phyloP scores from a whole-genome alignment of 1,284 basidiomycete species.

The Tremellales sp. region DNA sequence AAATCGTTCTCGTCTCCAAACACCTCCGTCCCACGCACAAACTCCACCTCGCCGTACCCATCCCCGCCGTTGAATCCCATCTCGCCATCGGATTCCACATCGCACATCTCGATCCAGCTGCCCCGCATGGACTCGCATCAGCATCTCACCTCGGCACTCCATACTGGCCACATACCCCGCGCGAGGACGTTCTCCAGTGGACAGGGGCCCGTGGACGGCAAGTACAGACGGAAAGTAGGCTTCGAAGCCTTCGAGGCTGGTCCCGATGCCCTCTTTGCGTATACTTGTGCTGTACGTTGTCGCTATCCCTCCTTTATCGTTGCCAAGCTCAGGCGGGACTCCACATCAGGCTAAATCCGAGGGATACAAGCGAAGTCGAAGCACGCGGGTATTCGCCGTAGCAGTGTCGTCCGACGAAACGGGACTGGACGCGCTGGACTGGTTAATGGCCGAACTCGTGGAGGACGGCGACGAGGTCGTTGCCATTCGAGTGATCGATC shows the following conservation, averaged over 20 bases:
- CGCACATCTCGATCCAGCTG: conserved; percentile 13
- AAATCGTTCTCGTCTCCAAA: conserved; percentile 12
- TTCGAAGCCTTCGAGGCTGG: conserved; percentile 77
- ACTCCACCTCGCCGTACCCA: neutral
- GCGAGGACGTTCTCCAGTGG: conserved; percentile 34
- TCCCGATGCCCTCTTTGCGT: conserved; percentile 50
- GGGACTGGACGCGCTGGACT: conserved; percentile 77
- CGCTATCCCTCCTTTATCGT: conserved; percentile 2
- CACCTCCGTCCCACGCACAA: neutral
- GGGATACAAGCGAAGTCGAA: conserved; percentile 71
- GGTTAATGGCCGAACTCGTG: conserved; percentile 78
- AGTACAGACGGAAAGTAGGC: conserved; percentile 78
- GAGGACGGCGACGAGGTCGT: conserved; percentile 95
- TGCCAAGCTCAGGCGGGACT: conserved; percentile 10
- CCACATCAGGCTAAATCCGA: conserved; percentile 69
- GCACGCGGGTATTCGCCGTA: conserved; percentile 85
- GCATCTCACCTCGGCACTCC: neutral
- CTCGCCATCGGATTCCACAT: conserved; percentile 2
- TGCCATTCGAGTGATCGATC: conserved; percentile 83
- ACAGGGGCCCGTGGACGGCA: conserved; percentile 39
- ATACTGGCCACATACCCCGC: conserved; percentile 17
- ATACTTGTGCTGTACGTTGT: conserved; percentile 49
- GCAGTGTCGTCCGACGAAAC: conserved; percentile 86
- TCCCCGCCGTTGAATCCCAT: neutral
- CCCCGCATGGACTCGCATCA: no score